Evolutionary conservation across 192 early-diverging fungal species (phyloP).

Genomic region (Spizellomyces sp.): DNA sequence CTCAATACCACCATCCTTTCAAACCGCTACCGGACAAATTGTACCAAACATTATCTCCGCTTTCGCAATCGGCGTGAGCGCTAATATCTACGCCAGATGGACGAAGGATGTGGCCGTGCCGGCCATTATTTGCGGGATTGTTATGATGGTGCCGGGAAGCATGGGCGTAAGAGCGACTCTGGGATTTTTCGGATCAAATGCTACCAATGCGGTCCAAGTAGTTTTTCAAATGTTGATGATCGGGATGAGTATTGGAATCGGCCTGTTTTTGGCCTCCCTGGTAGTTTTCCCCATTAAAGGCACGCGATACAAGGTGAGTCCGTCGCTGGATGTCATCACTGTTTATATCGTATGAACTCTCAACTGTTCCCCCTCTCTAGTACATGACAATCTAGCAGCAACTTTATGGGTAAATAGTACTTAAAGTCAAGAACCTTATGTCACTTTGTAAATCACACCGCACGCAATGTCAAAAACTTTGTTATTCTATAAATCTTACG

Average conservation of each 20-base stretch:
- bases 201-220: slow-evolving; percentile 40
- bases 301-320: slow-evolving; percentile 33
- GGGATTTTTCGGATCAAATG: slow-evolving; percentile 54
- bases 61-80: slow-evolving; percentile 76
- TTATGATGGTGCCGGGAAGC: slow-evolving; percentile 81
- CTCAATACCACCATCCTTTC: slow-evolving; percentile 52
- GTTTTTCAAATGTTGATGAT: slow-evolving; percentile 53
- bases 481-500: too few species aligned
- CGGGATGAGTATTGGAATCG: slow-evolving; percentile 48
- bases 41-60: slow-evolving; percentile 66
- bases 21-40: slow-evolving; percentile 28
- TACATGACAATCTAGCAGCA: too few species aligned
- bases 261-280: slow-evolving; percentile 48
- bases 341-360: too few species aligned
- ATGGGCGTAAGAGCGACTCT: slow-evolving; percentile 72
- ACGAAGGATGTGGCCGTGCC: slow-evolving; percentile 78
- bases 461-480: too few species aligned
- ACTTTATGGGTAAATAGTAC: too few species aligned
- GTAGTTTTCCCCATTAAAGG: slow-evolving; percentile 45
- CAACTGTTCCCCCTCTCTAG: too few species aligned
- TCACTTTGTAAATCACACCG: too few species aligned
- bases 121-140: slow-evolving; percentile 79
- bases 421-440: too few species aligned
- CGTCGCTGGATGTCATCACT: too few species aligned
- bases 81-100: slow-evolving; percentile 75